Base-by-base conservation (phyloP, 164 flowering plant genomes). In the Nelumbo lutea region DNA sequence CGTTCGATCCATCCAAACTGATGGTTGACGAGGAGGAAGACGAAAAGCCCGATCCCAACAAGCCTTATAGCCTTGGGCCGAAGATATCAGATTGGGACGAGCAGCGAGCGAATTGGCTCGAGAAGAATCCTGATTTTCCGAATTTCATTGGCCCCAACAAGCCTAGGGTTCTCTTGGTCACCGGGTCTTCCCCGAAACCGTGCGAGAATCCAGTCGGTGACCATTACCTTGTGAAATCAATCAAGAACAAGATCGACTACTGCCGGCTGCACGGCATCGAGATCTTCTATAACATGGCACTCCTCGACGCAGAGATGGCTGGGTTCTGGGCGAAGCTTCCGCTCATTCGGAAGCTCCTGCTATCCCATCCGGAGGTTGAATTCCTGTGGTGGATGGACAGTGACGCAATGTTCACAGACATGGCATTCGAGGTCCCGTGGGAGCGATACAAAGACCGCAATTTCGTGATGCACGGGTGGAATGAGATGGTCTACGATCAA, bases 381-480 rank as follows among this genome's bases (percentile, higher is more conserved):
- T 85, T 88, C 68, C 41, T 88, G 13, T 88, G 93, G 90, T 88
- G 93, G 93, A 88, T 88, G 93, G 93, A 88, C 68, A 86, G 90
- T 72, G 94, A 89, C 61, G 94, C 94, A 0, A 89, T 89, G 94
- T 89, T 89, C 67, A 89, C 94, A 0, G 94, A 89, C 61, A 89
- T 89, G 95, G 91, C 86, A 3, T 89, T 87, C 66, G 95, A 89
- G 83, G 70, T 89, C 9, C 95, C 91, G 0, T 89, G 95, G 95
- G 88, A 87, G 44, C 65, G 91, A 59, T 89, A 89, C 68, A 82
- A 81, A 27, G 89, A 84, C 68, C 72, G 68, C 40, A 89, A 89
- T 57, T 71, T 89, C 8, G 90, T 87, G 65, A 83, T 89, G 89
- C 94, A 89, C 66, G 94, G 94, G 0, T 89, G 91, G 94, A 74